Conservation (phyloP, 441 rosid genomes). For the Sinapis alba region DNA sequence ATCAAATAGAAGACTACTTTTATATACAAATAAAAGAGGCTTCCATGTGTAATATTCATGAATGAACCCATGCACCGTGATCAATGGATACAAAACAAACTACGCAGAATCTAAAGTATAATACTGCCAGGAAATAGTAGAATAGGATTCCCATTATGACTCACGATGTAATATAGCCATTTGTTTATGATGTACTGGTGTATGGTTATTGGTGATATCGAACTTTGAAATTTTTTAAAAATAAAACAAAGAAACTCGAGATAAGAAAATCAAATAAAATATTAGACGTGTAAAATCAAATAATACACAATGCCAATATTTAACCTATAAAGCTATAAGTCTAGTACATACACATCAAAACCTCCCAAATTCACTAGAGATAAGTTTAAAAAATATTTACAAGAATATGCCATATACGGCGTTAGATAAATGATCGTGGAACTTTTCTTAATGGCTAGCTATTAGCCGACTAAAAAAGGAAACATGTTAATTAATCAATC, state of each 20-base stretch:
- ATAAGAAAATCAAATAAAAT: background rate
- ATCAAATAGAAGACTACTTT: slow-evolving; percentile 4
- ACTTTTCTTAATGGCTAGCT: background rate
- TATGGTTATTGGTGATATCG: slow-evolving; percentile 16
- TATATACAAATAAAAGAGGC: slow-evolving; percentile 2
- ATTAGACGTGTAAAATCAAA: background rate
- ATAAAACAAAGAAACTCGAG: background rate
- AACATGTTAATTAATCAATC: background rate
- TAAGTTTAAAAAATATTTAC: background rate
- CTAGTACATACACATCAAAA: background rate
- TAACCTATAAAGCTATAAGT: background rate
- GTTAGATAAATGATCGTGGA: background rate
- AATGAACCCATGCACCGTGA: slow-evolving; percentile 25
- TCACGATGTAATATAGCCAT: slow-evolving; percentile 35
- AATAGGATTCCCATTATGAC: slow-evolving; percentile 38
- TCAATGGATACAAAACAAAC: slow-evolving; percentile 32
- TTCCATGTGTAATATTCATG: slow-evolving; percentile 5
- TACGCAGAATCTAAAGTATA: slow-evolving; percentile 31
- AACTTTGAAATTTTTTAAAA: slow-evolving; percentile 5
- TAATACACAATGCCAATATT: background rate
- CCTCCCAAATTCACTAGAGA: background rate
- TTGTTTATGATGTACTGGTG: slow-evolving; percentile 18
- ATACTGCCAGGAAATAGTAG: slow-evolving; percentile 30
- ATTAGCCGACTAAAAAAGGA: background rate
- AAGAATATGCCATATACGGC: background rate